Conservation (phyloP, 495 filamentous ascomycete genomes). For the Lophium mytilinum region DNA sequence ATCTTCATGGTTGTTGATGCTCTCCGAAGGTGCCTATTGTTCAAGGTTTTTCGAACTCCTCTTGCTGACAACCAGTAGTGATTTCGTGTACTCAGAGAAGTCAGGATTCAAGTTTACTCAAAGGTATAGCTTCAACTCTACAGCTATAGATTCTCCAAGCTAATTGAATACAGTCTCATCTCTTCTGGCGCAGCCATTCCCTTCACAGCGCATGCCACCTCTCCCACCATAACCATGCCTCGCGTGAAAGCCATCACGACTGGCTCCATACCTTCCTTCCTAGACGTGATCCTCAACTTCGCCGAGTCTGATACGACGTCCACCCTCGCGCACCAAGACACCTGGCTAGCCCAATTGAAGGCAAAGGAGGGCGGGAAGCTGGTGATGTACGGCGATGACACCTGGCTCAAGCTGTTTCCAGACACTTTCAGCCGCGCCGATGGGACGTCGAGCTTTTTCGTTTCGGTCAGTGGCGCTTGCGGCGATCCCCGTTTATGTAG, state of each 20-base stretch:
- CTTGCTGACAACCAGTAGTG: conserved; percentile 43
- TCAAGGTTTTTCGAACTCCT: background rate
- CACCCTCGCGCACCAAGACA: conserved; percentile 79
- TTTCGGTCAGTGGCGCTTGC: conserved; percentile 63
- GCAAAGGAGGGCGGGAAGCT: conserved; percentile 59
- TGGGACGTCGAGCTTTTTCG: conserved; percentile 96
- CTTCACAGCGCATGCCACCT: conserved; percentile 91
- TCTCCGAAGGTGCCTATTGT: conserved; percentile 32
- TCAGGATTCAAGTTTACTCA: conserved; percentile 89
- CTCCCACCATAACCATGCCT: conserved; percentile 97
- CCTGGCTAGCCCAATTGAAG: conserved; percentile 89
- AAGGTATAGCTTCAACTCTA: conserved; percentile 45
- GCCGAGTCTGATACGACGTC: conserved; percentile 88
- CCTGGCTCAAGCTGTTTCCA: conserved; percentile 95
- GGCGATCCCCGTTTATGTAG: conserved; percentile 2
- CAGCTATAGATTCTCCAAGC: conserved; percentile 37
- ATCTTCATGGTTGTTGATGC: conserved; percentile 99
- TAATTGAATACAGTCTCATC: conserved; percentile 59
- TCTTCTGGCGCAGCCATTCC: conserved; percentile 72
- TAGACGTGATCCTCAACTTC: conserved; percentile 95
- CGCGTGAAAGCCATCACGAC: conserved; percentile 96
- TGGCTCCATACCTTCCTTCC: conserved; percentile 89
- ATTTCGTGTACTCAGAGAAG: conserved; percentile 79
- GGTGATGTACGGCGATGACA: conserved; percentile 96
- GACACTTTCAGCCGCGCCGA: conserved; percentile 75